phyloP scores from a whole-genome alignment of 352 stramenopile species.

The Pythium myriotylum region DNA sequence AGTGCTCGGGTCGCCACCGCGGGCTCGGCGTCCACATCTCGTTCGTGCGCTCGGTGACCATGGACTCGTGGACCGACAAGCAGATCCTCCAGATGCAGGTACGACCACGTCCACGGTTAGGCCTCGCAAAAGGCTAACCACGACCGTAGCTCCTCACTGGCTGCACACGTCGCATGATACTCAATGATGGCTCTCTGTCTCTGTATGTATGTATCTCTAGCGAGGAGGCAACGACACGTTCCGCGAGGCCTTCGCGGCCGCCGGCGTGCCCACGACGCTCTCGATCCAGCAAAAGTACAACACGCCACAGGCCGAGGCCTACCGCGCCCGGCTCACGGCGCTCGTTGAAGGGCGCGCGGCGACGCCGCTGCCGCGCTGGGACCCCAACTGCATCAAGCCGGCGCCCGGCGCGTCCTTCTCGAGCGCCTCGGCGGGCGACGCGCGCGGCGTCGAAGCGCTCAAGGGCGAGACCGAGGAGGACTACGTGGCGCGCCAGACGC shows the following conservation, averaged over 20 bases:
- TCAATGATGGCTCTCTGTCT: too few species aligned
- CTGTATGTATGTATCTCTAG: constrained; percentile 17
- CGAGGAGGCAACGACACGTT: constrained; percentile 79
- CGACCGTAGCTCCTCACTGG: background rate
- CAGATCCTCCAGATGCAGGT: constrained; percentile 87
- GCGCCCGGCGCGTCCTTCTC: constrained; percentile 38
- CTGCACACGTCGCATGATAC: background rate
- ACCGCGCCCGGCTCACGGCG: constrained; percentile 59
- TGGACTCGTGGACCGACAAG: constrained; percentile 90
- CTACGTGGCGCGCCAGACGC: constrained; percentile 74
- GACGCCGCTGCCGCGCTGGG: constrained; percentile 64
- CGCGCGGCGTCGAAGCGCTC: constrained; percentile 75
- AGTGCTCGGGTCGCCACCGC: constrained; percentile 93
- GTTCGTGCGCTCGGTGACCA: constrained; percentile 90
- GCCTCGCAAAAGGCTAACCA: constrained; percentile 6
- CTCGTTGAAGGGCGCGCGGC: constrained; percentile 62
- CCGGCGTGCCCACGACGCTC: constrained; percentile 70
- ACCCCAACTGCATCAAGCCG: constrained; percentile 47
- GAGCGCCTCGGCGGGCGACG: constrained; percentile 45
- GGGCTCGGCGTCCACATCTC: constrained; percentile 92
- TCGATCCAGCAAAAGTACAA: constrained; percentile 87
- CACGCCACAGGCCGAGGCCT: constrained; percentile 77
- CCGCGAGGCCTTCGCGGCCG: constrained; percentile 56
- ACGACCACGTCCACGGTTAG: too few species aligned
- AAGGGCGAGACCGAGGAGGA: constrained; percentile 81